Evolutionary conservation across 441 rosid genomes (phyloP).

Genomic region (Adansonia rubrostipa): DNA sequence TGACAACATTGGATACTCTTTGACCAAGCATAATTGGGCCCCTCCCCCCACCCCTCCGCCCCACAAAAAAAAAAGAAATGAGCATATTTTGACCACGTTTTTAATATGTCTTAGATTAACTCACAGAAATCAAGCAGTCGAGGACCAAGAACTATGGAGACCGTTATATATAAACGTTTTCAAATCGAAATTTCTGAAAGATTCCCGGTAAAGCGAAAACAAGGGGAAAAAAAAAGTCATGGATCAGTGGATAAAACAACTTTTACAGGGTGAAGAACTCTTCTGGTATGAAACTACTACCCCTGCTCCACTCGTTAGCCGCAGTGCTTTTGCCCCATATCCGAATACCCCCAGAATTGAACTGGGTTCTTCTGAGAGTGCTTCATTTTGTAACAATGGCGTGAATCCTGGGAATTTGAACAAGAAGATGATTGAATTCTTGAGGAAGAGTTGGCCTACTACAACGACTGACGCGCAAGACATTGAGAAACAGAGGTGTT

Average conservation of each 20-base stretch:
- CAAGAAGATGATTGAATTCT: slow-evolving; percentile 29
- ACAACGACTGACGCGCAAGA: slow-evolving; percentile 8
- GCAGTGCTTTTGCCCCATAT: slow-evolving; percentile 23
- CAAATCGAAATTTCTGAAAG: not conserved
- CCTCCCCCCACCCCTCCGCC: too few relatives aligned
- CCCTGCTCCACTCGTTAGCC: not conserved
- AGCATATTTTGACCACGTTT: slow-evolving; percentile 18
- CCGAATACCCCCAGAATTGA: not conserved
- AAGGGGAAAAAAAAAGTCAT: not conserved
- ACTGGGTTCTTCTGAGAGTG: not conserved
- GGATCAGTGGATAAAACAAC: slow-evolving; percentile 15
- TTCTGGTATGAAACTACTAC: slow-evolving; percentile 14
- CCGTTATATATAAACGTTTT: not conserved
- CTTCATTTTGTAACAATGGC: not conserved
- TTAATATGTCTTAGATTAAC: not conserved
- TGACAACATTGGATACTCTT: not conserved
- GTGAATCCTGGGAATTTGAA: not conserved
- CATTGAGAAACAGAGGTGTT: slow-evolving; percentile 28
- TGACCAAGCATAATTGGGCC: not conserved
- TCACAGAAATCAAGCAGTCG: not conserved
- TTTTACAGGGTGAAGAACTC: slow-evolving; percentile 21
- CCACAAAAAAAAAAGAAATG: not conserved
- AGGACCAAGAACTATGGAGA: too few relatives aligned
- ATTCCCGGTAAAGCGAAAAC: too few relatives aligned
- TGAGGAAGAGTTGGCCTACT: slow-evolving; percentile 28